Conservation (phyloP, 495 filamentous ascomycete species). For the Aspergillus steynii region DNA sequence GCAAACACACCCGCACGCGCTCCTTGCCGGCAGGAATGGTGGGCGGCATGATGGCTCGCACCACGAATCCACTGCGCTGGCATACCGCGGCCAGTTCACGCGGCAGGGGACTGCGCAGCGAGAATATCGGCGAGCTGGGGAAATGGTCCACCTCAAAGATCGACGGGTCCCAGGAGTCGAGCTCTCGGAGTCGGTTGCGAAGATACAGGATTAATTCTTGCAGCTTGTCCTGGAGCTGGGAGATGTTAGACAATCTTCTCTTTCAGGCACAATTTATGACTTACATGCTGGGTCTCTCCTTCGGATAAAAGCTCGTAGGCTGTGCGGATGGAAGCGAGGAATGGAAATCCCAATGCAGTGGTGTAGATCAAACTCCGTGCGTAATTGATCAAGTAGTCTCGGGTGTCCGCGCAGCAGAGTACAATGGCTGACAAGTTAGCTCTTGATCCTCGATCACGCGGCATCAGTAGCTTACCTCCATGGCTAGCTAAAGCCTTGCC, state of each 20-base stretch:
- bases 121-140: constrained; percentile 45
- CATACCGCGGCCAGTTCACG: constrained; percentile 34
- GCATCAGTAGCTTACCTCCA: constrained; percentile 57
- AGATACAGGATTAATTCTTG: constrained; percentile 41
- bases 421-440: constrained; percentile 36
- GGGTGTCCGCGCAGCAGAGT: constrained; percentile 43
- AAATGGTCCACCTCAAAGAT: constrained; percentile 41
- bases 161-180: constrained; percentile 28
- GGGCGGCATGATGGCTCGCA: constrained; percentile 50
- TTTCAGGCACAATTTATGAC: background rate
- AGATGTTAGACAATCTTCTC: constrained; percentile 1
- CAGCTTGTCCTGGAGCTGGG: constrained; percentile 39
- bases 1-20: constrained; percentile 51
- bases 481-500: constrained; percentile 73
- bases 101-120: constrained; percentile 41
- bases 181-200: constrained; percentile 27
- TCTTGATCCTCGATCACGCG: background rate
- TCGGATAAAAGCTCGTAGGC: constrained; percentile 44
- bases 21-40: constrained; percentile 48
- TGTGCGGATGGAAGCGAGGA: constrained; percentile 46
- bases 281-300: constrained; percentile 43
- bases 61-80: constrained; percentile 34
- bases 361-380: constrained; percentile 51
- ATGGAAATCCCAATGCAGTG: constrained; percentile 50
- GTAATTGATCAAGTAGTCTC: constrained; percentile 48